A percentile compares a stretch with the other conserved stretches of the same genome.
Conservation (phyloP, 345 rosid genomes). For the Ceriops zippeliana region DNA sequence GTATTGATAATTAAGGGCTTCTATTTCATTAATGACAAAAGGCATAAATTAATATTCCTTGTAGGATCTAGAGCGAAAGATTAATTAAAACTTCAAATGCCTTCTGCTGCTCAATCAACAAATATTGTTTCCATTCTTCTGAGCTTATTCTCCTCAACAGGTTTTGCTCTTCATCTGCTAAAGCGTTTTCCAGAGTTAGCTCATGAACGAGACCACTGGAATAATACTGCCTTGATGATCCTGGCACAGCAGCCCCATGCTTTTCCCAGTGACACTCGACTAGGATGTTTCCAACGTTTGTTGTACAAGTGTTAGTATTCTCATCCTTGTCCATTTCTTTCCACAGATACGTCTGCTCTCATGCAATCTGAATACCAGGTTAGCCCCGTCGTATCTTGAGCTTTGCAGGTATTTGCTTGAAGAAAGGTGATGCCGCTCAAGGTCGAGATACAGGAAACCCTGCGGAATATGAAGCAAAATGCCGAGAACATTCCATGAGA, state of each 20-base stretch:
- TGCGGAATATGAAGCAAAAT: neutral
- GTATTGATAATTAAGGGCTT: no score
- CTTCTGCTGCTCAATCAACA: neutral
- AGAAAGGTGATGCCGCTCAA: neutral
- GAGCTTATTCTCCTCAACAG: neutral
- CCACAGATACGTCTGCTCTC: no score
- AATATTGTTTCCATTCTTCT: neutral
- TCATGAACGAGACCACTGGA: neutral
- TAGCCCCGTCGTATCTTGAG: no score
- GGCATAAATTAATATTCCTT: no score
- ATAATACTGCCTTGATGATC: neutral
- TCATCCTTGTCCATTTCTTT: neutral
- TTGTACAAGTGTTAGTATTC: neutral
- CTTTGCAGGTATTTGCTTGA: neutral
- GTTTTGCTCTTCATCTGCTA: neutral
- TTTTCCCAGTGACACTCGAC: constrained; percentile 3
- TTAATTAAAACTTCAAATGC: no score
- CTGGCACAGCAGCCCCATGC: constrained; percentile 5
- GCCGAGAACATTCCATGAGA: neutral
- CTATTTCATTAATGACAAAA: no score
- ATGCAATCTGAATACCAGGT: neutral
- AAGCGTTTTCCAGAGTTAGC: constrained; percentile 10
- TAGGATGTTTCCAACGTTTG: neutral
- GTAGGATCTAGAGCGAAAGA: no score
- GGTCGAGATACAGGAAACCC: neutral